These are phyloP conservation scores for Orychophragmus violaceus DNA, from an alignment of 345 rosid species.

Conservation along the genomic window DNA sequence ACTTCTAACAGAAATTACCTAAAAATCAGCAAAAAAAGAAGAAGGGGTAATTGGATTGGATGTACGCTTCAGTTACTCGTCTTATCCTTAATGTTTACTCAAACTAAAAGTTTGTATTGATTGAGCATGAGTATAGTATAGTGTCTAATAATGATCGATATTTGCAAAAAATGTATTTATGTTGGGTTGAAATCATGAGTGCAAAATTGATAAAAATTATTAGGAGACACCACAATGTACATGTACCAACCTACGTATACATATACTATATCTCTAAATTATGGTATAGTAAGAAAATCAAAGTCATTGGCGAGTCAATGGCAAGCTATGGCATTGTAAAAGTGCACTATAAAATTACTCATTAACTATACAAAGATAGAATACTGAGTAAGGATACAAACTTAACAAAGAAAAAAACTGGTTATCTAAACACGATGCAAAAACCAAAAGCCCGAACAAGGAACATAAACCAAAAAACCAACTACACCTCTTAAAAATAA, in stretches of 20 bases:
- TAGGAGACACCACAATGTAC: background rate
- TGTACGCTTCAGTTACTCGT: background rate
- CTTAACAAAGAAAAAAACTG: too few species aligned
- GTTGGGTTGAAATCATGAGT: conserved; percentile 14
- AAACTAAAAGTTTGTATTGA: conserved; percentile 16
- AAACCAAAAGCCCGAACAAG: too few species aligned
- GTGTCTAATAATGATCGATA: conserved; percentile 15
- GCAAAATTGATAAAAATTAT: background rate
- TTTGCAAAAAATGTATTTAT: background rate
- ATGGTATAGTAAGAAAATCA: background rate
- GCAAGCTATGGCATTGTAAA: too few species aligned
- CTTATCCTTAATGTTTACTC: conserved; percentile 29
- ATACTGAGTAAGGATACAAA: too few species aligned
- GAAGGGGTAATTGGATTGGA: background rate
- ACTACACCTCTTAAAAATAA: too few species aligned
- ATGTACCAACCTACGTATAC: background rate
- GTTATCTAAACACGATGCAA: too few species aligned
- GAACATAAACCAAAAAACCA: too few species aligned
- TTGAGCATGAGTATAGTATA: conserved; percentile 13
- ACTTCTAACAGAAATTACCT: background rate
- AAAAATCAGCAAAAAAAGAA: background rate
- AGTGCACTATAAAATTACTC: too few species aligned
- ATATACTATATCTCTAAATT: background rate
- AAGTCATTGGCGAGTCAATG: background rate
- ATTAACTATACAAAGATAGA: too few species aligned